Evolutionary conservation across 2,329 filamentous ascomycete species (phyloP), one percentile per base, ranked within the genome.

Genomic region (Mariannaea elegans): DNA sequence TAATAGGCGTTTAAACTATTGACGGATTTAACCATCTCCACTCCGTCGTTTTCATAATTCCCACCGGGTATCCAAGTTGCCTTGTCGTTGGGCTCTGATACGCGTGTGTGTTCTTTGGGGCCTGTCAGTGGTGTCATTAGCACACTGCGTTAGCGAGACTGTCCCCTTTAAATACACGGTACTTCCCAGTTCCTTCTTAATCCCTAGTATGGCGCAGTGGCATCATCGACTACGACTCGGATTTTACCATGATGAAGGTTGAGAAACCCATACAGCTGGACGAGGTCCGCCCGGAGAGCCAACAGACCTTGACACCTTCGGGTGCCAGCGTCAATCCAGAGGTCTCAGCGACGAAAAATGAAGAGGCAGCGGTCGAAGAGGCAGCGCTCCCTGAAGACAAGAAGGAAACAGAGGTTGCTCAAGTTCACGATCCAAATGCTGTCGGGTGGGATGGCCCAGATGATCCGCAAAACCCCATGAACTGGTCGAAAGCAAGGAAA

Each of bases 401-500:
- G 6, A 50, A 61, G 0, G 6, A 27, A 2, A 34, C 23, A 8
- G 39, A 21, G 12, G 19, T 38, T 18, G 21, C 27, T 2, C 29
- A 39, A n/a, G 47, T 3, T 6, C 31, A 36, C 9, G 66, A 71
- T 23, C 67, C 67, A 0, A 70, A 71, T 39, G 67, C 64, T 4
- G 55, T 71, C 19, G 61, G 59, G 0, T 71, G 69, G 69, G 67
- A 71, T 62, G 67, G 69, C 2, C 56, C 57, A 0, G 65, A 71
- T 16, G 87, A 90, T 65, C 80, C 80, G 6, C 77, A 81, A 4
- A 89, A 91, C 64, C 89, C 90, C 0, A 81, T 84, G 64, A 90
- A 90, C 66, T 92, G 90, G 89, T 74, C 84, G 0, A 71, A 86
- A 31, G 78, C 73, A 66, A 79, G 76, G 68, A 77, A 77, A 32